A percentile compares a stretch with the other conserved stretches of the same genome.
These are phyloP conservation scores for Heliamphora pulchella DNA, from an alignment of 179 eudicot species.

Conservation along the genomic window DNA sequence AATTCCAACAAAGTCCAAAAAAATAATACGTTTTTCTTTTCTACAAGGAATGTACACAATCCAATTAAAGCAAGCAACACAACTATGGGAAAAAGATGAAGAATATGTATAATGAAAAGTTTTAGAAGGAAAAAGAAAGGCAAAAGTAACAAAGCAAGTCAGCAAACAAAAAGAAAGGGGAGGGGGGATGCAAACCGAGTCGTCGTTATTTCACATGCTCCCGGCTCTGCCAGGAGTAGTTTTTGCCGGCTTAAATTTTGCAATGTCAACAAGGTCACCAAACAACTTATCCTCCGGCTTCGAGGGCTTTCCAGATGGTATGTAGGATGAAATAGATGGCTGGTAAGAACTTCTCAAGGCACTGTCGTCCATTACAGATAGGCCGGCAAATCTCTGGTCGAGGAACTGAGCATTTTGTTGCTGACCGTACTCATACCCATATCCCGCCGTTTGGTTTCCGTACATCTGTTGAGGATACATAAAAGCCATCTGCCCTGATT, in stretches of 20 bases:
- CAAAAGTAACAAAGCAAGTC: no score
- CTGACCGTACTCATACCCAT: conserved; percentile 40
- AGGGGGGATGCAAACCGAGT: no score
- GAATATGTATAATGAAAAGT: conserved; percentile 2
- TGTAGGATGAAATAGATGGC: conserved; percentile 44
- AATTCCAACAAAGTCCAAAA: background rate
- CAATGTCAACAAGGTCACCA: conserved; percentile 83
- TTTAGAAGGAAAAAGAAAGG: background rate
- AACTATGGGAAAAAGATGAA: background rate
- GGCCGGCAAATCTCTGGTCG: conserved; percentile 65
- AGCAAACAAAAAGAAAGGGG: no score
- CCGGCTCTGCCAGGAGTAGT: conserved; percentile 35
- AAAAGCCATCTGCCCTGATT: conserved; percentile 45
- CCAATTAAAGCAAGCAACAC: conserved; percentile 9
- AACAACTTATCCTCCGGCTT: conserved; percentile 84
- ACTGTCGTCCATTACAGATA: conserved; percentile 52
- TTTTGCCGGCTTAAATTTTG: conserved; percentile 56
- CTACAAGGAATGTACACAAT: conserved; percentile 12
- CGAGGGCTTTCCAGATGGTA: conserved; percentile 61
- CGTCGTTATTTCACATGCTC: conserved; percentile 28
- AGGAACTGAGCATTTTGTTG: conserved; percentile 61
- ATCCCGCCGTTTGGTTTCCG: conserved; percentile 49
- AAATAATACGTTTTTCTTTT: background rate
- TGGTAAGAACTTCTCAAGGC: conserved; percentile 35
- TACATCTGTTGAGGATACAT: conserved; percentile 70